Percentiles rank a stretch among this genome's conserved stretches.
phyloP scores from a whole-genome alignment of 2,329 filamentous ascomycete genomes.

The Gaeumannomyces tritici region DNA sequence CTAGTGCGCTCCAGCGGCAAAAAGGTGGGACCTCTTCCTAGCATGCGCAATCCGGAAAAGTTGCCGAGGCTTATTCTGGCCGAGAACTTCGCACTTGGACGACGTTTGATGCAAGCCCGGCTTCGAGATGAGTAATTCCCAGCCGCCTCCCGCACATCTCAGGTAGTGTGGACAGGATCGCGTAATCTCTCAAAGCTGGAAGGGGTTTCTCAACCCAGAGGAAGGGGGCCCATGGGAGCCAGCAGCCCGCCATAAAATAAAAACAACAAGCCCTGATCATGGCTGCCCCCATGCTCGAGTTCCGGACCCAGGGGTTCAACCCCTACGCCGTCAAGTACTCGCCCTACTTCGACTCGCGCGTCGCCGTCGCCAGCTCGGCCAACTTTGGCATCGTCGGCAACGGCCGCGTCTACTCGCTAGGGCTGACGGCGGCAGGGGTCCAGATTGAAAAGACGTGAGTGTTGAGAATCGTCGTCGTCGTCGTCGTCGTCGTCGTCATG shows the following conservation, averaged over 20 bases:
- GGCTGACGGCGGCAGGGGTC: conserved; percentile 74
- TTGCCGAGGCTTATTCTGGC: not conserved
- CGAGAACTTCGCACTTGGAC: too few relatives aligned
- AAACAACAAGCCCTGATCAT: conserved; percentile 3
- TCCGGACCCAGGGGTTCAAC: conserved; percentile 86
- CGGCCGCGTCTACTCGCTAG: conserved; percentile 77
- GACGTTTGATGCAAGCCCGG: too few relatives aligned
- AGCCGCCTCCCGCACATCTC: too few relatives aligned
- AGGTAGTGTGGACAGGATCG: too few relatives aligned
- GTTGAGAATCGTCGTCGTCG: not conserved
- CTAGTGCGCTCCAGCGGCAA: not conserved
- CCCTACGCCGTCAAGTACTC: conserved; percentile 98
- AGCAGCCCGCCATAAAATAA: not conserved
- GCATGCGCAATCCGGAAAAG: not conserved
- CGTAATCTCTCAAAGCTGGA: not conserved
- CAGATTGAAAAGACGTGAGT: conserved; percentile 70
- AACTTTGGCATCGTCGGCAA: conserved; percentile 98
- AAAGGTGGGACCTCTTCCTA: too few relatives aligned
- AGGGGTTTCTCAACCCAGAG: not conserved
- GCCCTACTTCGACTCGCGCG: conserved; percentile 90
- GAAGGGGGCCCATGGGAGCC: not conserved
- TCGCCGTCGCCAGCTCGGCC: conserved; percentile 81
- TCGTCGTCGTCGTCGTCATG: too few relatives aligned
- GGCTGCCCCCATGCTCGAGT: conserved; percentile 67
- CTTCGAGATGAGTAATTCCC: too few relatives aligned